Evolutionary conservation across 2,329 filamentous ascomycete genomes (phyloP), one percentile per base, ranked within the genome.

Genomic region (Cyanodermella asteris): DNA sequence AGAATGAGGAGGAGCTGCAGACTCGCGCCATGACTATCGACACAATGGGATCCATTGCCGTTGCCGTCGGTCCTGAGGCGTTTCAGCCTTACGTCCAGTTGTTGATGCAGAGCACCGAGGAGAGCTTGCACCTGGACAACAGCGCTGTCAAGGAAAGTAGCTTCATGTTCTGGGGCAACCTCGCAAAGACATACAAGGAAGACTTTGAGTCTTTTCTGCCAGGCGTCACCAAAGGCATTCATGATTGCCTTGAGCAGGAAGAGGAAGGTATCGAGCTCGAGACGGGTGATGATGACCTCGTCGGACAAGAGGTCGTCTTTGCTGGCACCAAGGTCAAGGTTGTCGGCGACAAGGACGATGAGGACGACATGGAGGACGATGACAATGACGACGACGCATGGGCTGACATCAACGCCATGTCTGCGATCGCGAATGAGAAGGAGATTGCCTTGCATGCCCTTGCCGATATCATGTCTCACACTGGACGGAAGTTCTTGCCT

Each of bases 391-490:
- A 84, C 21, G 77, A 80, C 30, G 77, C 81, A 32, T 81, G 77
- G 64, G 74, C 81, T 38, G 76, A 81, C 38, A 60, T 90, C 23
- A 72, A 69, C 29, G 78, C 78, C 25, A 76, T 90, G 33, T 90
- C 80, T 14, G 80, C 81, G 26, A 67, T 93, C 28, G 80, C 84
- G 13, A 66, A 91, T 40, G 87, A 94, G 61, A 93, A 94, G 54
- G 87, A 97, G 52, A 90, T 94, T 39, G 84, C 87, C 18, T 69
- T 91, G 22, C 87, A 97, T 49, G 82, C 93, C 5, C 64, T 93
- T 18, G 87, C 82, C 35, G 87, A 97, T 43, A 69, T 97, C 33
- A 72, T 94, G 41, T 73, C 76, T 23, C 72, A 90, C 55, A 78
- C 78, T 23, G 81, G 78, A 48, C 64, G 66, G 42, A 65, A 74